Evolutionary conservation across 2,329 filamentous ascomycete genomes (phyloP).

Genomic region (Pseudogymnoascus sp.): DNA sequence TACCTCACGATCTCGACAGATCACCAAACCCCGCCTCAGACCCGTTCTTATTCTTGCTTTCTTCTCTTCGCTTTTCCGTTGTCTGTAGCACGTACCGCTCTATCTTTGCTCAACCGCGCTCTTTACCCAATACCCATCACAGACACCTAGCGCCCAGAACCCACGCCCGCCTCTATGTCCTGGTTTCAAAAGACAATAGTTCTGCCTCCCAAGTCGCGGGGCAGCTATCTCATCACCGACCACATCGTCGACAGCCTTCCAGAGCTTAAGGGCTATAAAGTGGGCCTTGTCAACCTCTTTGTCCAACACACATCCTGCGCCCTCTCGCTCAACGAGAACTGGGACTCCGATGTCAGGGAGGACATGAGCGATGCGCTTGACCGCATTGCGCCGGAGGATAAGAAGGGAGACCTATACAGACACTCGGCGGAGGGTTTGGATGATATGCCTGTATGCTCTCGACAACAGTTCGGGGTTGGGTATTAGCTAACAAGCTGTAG

Average conservation of each 20-base stretch:
- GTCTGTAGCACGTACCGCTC: slow-evolving; percentile 43
- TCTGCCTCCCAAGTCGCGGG: slow-evolving; percentile 68
- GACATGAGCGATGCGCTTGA: slow-evolving; percentile 96
- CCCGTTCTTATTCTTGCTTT: slow-evolving; percentile 42
- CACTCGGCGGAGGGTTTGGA: slow-evolving; percentile 83
- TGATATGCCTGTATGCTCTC: slow-evolving; percentile 73
- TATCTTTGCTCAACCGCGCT: slow-evolving; percentile 32
- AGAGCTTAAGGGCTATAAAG: slow-evolving; percentile 75
- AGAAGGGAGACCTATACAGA: slow-evolving; percentile 68
- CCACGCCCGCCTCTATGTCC: slow-evolving; percentile 40
- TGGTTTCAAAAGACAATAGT: slow-evolving; percentile 84
- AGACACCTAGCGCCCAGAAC: slow-evolving; percentile 18
- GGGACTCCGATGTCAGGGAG: slow-evolving; percentile 72
- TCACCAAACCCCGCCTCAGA: not conserved
- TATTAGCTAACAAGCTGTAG: slow-evolving; percentile 32
- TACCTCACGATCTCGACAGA: not conserved
- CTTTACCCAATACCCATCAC: slow-evolving; percentile 27
- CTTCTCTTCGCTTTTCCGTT: slow-evolving; percentile 48
- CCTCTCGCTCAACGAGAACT: slow-evolving; percentile 89
- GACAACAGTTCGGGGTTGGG: not conserved
- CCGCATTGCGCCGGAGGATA: slow-evolving; percentile 77
- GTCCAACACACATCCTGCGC: slow-evolving; percentile 93
- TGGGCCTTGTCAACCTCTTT: slow-evolving; percentile 82
- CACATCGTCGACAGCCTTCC: slow-evolving; percentile 64
- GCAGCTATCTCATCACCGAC: slow-evolving; percentile 85